Percentiles rank a stretch among this genome's conserved stretches.
Conservation (phyloP, 345 rosid genomes). For the Gossypium thurberi region DNA sequence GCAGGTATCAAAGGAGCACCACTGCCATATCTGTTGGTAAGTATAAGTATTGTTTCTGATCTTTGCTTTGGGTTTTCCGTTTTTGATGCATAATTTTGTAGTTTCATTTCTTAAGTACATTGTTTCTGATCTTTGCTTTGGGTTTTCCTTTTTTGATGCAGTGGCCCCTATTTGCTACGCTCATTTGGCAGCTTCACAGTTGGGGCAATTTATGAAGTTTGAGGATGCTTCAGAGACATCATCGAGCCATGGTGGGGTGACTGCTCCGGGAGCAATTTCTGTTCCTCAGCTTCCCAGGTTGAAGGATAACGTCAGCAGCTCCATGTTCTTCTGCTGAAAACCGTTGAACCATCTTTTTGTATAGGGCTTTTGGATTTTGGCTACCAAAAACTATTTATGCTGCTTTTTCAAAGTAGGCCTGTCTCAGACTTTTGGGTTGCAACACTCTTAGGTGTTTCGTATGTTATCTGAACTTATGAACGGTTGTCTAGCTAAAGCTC, state of each 20-base stretch:
- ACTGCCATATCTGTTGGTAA: background rate
- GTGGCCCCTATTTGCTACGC: slow-evolving; percentile 69
- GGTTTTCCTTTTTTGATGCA: slow-evolving; percentile 1
- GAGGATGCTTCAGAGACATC: slow-evolving; percentile 56
- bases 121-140: background rate
- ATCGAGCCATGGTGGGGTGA: slow-evolving; percentile 42
- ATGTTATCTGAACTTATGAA: background rate
- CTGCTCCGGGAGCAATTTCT: slow-evolving; percentile 40
- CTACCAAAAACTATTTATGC: background rate
- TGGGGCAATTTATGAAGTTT: slow-evolving; percentile 46
- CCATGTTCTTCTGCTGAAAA: slow-evolving; percentile 73
- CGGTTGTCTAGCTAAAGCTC: background rate
- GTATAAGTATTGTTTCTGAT: background rate
- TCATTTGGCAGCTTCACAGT: slow-evolving; percentile 54
- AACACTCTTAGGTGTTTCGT: background rate
- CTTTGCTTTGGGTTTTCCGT: background rate
- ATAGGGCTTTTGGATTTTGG: background rate
- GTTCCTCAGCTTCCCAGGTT: slow-evolving; percentile 59
- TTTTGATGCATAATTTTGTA: background rate
- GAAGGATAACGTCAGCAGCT: slow-evolving; percentile 33
- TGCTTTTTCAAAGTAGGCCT: background rate
- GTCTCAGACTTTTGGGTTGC: background rate
- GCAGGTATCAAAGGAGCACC: slow-evolving; percentile 2
- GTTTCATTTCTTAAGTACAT: background rate
- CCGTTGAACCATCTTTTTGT: background rate